Evolutionary conservation across 352 stramenopile species (phyloP).

Genomic region (Blastocystis hominis): DNA sequence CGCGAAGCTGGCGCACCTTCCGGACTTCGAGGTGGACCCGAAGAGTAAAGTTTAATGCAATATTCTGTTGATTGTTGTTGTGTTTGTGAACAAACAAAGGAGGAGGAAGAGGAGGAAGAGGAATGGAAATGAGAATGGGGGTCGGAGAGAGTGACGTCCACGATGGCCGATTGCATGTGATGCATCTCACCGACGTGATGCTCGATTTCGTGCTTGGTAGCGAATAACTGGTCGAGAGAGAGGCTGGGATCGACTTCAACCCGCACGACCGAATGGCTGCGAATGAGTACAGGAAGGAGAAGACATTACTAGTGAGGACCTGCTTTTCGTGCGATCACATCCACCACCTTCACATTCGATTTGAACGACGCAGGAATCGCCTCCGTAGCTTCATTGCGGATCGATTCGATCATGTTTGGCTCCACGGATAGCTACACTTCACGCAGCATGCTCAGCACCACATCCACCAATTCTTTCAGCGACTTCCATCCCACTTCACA

Average conservation of each 20-base stretch:
- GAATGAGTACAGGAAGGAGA: neutral
- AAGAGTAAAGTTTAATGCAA: constrained; percentile 48
- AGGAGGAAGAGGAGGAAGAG: neutral
- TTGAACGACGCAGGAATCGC: neutral
- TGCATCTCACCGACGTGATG: constrained; percentile 5
- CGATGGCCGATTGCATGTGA: constrained; percentile 43
- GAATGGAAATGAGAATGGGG: neutral
- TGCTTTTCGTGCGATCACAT: constrained; percentile 43
- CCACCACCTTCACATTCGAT: neutral
- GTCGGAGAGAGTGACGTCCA: neutral
- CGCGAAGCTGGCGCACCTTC: constrained; percentile 22
- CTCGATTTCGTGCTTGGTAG: constrained; percentile 15
- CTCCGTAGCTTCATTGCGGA: neutral
- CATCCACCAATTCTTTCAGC: constrained; percentile 11
- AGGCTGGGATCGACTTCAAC: neutral
- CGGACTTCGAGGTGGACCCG: neutral
- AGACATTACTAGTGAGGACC: constrained; percentile 37
- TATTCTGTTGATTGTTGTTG: constrained; percentile 40
- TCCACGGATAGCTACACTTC: constrained; percentile 35
- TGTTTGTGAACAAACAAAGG: constrained; percentile 18
- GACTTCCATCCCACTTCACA: constrained; percentile 31
- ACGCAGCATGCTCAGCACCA: neutral
- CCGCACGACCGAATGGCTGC: constrained; percentile 8
- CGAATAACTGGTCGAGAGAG: neutral
- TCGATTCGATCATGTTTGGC: neutral